Evolutionary conservation across 202 grass and related monocot genomes (phyloP).

Genomic region (Brachypodium distachyon): DNA sequence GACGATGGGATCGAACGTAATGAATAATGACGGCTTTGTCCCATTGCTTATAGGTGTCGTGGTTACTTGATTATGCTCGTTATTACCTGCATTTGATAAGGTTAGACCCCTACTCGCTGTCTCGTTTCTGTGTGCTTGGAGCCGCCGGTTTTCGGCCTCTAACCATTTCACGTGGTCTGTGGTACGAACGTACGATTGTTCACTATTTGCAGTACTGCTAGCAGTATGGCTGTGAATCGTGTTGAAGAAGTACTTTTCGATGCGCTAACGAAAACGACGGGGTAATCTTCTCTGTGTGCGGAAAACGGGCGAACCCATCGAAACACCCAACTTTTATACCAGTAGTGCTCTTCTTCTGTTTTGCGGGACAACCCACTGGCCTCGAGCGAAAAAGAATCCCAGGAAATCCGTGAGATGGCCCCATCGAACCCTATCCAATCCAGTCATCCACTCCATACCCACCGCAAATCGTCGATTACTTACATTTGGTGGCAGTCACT

Average conservation of each 20-base stretch:
- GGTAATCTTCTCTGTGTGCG: too few species aligned
- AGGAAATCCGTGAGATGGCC: neutral
- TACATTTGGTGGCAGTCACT: neutral
- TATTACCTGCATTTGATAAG: neutral
- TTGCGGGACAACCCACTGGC: too few species aligned
- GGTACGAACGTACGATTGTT: neutral
- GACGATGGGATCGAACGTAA: neutral
- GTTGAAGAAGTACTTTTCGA: too few species aligned
- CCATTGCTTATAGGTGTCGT: too few species aligned
- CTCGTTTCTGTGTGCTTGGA: slow-evolving; percentile 11
- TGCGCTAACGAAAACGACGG: too few species aligned
- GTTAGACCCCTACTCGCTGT: neutral
- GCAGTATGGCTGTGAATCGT: too few species aligned
- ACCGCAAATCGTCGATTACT: neutral
- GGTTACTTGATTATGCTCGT: neutral
- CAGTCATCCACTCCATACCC: neutral
- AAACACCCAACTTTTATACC: neutral
- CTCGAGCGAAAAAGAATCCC: neutral
- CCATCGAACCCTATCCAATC: neutral
- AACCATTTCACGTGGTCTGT: neutral
- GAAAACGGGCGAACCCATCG: too few species aligned
- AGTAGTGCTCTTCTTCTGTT: too few species aligned
- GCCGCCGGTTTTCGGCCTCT: neutral
- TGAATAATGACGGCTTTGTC: too few species aligned
- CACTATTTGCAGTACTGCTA: neutral